These are phyloP conservation scores for Tetracladium marchalianum DNA, from an alignment of 495 filamentous ascomycete genomes.

Conservation along the genomic window DNA sequence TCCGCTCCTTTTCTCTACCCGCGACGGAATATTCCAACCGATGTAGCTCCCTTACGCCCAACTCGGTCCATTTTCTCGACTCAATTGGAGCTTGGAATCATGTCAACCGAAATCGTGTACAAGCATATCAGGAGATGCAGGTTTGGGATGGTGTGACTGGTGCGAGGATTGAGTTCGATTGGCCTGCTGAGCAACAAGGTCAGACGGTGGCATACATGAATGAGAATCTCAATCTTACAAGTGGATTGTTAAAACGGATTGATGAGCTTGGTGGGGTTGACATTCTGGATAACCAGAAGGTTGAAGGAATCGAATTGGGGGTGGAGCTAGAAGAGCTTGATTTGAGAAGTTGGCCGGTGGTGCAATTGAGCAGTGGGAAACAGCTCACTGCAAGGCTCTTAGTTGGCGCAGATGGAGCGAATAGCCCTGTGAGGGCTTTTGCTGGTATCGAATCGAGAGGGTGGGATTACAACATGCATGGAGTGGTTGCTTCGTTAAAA, in stretches of 20 bases:
- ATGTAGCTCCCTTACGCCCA: constrained; percentile 85
- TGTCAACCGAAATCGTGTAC: constrained; percentile 57
- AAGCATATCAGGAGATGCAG: constrained; percentile 84
- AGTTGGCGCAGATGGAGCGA: constrained; percentile 88
- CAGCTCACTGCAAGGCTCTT: constrained; percentile 71
- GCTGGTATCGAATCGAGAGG: constrained; percentile 75
- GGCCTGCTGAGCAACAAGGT: constrained; percentile 33
- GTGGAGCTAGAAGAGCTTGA: constrained; percentile 58
- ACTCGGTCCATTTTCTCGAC: constrained; percentile 60
- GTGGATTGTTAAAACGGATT: constrained; percentile 61
- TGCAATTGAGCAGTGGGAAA: constrained; percentile 51
- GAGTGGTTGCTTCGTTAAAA: constrained; percentile 80
- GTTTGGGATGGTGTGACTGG: constrained; percentile 94
- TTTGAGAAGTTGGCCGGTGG: constrained; percentile 76
- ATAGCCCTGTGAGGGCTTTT: constrained; percentile 86
- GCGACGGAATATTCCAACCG: constrained; percentile 76
- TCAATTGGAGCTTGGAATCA: constrained; percentile 84
- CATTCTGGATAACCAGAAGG: constrained; percentile 63
- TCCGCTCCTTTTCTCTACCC: constrained; percentile 53
- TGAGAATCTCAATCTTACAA: constrained; percentile 84
- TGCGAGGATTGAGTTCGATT: constrained; percentile 82
- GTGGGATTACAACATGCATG: constrained; percentile 89
- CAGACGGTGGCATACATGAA: constrained; percentile 86
- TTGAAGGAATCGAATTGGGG: constrained; percentile 69
- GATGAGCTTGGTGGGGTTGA: constrained; percentile 56